phyloP scores from a whole-genome alignment of 371 early-diverging fungal genomes.

The Choanephora cucurbitarum region DNA sequence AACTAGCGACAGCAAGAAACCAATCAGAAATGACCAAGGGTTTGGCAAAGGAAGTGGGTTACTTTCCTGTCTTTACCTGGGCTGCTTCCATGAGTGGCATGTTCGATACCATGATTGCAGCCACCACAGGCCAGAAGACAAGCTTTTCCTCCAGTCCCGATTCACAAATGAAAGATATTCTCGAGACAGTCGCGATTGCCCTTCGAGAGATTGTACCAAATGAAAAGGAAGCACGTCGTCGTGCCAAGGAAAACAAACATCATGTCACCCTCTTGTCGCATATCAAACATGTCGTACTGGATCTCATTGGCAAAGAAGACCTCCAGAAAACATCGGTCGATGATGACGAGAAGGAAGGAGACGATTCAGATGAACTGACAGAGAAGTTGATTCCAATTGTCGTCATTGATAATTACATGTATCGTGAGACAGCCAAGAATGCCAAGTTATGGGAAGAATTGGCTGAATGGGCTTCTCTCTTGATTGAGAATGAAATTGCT shows the following conservation, averaged over 20 bases:
- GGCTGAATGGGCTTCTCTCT: constrained; percentile 75
- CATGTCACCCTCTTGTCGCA: constrained; percentile 7
- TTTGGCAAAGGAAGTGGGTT: constrained; percentile 77
- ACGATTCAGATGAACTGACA: constrained; percentile 20
- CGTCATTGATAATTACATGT: constrained; percentile 85
- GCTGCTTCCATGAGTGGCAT: constrained; percentile 67
- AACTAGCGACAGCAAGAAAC: constrained; percentile 71
- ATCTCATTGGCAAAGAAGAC: constrained; percentile 4
- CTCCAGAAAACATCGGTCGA: background rate
- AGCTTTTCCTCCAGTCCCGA: constrained; percentile 65
- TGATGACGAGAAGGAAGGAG: constrained; percentile 20
- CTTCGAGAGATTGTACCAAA: constrained; percentile 45
- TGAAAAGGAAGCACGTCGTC: constrained; percentile 13
- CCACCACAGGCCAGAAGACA: constrained; percentile 86
- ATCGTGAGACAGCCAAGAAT: constrained; percentile 63
- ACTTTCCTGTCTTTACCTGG: constrained; percentile 84
- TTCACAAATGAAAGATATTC: constrained; percentile 60
- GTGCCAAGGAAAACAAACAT: constrained; percentile 13
- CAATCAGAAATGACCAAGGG: constrained; percentile 66
- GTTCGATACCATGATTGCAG: constrained; percentile 79
- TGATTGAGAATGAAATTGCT: constrained; percentile 79
- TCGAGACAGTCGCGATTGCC: constrained; percentile 62
- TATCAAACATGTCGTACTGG: constrained; percentile 9
- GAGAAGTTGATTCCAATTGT: constrained; percentile 76
- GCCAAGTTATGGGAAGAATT: constrained; percentile 69